Evolutionary conservation across 257 asterid genomes (phyloP).

Genomic region (Lycium barbarum): DNA sequence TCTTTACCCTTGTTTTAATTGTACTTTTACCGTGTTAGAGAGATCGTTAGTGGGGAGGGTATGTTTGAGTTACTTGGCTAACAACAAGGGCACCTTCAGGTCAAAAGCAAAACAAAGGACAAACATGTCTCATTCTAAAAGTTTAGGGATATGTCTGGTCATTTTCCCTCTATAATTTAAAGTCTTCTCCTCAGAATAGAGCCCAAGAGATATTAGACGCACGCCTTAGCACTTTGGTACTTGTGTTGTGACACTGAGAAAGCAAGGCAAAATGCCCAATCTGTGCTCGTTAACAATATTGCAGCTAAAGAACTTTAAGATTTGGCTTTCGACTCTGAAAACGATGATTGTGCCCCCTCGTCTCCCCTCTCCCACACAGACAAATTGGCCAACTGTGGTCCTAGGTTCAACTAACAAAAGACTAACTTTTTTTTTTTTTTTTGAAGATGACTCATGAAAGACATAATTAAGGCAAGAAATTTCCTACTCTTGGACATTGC

Average conservation of each 20-base stretch:
- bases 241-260: not conserved
- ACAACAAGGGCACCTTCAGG: not conserved
- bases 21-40: no score
- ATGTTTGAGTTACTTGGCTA: not conserved
- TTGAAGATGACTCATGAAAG: not conserved
- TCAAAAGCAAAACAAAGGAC: not conserved
- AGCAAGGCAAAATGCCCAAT: not conserved
- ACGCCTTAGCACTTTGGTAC: not conserved
- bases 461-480: no score
- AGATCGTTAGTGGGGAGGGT: not conserved
- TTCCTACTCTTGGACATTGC: not conserved
- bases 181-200: not conserved
- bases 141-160: not conserved
- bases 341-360: not conserved
- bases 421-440: no score
- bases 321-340: not conserved
- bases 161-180: not conserved
- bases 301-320: not conserved
- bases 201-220: not conserved
- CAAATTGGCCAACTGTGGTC: not conserved
- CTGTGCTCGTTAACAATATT: not conserved
- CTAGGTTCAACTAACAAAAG: not conserved
- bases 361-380: not conserved
- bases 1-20: not conserved
- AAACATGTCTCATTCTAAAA: not conserved